Conservation (phyloP, 2,329 filamentous ascomycete species). For the Didymellaceae sp. region DNA sequence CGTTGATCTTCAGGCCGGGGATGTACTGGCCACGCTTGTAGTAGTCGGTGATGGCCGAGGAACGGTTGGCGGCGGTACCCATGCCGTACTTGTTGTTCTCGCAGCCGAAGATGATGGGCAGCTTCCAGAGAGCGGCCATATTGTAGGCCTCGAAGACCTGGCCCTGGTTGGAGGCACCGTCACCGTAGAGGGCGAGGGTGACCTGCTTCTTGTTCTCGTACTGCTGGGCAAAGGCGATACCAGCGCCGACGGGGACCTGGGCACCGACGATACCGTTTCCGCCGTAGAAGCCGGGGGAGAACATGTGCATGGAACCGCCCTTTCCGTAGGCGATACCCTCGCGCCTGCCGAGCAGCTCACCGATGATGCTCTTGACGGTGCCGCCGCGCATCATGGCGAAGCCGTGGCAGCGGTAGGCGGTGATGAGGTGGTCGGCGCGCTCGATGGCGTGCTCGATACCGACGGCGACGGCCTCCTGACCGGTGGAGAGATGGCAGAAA, state of each 20-base stretch:
- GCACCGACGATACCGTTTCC: slow-evolving; percentile 99
- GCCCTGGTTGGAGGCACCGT: slow-evolving; percentile 98
- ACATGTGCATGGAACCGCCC: slow-evolving; percentile 99
- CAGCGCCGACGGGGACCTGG: slow-evolving; percentile 95
- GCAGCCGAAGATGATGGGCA: slow-evolving; percentile 94
- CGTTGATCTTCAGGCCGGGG: slow-evolving; percentile 98
- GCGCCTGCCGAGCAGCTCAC: slow-evolving; percentile 91
- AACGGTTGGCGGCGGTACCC: slow-evolving; percentile 94
- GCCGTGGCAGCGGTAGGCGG: slow-evolving; percentile 98
- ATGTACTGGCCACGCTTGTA: slow-evolving; percentile 99
- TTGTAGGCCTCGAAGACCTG: slow-evolving; percentile 99
- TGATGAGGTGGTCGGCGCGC: slow-evolving; percentile 92
- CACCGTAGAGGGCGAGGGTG: slow-evolving; percentile 90
- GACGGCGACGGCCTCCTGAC: slow-evolving; percentile 95
- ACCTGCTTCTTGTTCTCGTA: slow-evolving; percentile 88
- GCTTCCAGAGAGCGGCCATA: slow-evolving; percentile 99
- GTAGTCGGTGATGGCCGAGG: slow-evolving; percentile 97
- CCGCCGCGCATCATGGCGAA: slow-evolving; percentile 97
- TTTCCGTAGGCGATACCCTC: slow-evolving; percentile 98
- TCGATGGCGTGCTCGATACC: slow-evolving; percentile 97
- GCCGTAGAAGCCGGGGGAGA: slow-evolving; percentile 95
- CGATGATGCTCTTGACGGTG: slow-evolving; percentile 89
- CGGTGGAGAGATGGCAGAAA: slow-evolving; percentile 98
- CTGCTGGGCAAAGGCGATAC: slow-evolving; percentile 95
- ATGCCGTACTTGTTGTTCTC: slow-evolving; percentile 99